Percentiles rank a stretch among this genome's conserved stretches.
Conservation (phyloP, 805 yeast genomes). For the Wickerhamomyces strasburgensis region DNA sequence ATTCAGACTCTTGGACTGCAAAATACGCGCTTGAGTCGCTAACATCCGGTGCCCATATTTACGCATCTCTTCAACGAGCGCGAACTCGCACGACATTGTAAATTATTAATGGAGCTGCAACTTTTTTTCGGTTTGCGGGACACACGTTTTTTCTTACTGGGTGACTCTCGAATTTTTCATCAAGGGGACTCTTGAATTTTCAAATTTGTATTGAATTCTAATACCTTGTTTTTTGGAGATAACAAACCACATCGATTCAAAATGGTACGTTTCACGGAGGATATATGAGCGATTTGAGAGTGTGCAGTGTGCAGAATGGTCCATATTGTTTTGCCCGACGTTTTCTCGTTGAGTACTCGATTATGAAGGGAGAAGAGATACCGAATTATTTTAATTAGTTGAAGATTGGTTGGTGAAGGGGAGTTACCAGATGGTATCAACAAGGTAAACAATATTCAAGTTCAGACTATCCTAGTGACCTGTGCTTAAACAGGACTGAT, state of each 20-base stretch:
- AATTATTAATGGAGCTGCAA: not conserved
- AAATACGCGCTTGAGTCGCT: not conserved
- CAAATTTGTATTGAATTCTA: constrained; percentile 8
- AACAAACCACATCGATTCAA: constrained; percentile 18
- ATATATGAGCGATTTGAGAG: not conserved
- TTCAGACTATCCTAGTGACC: too few species aligned
- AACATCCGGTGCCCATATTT: not conserved
- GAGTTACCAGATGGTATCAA: too few species aligned
- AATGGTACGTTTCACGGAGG: constrained; percentile 18
- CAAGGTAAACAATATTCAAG: too few species aligned
- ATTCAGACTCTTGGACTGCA: not conserved
- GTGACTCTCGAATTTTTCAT: constrained; percentile 10
- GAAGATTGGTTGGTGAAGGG: too few species aligned
- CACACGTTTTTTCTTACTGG: not conserved
- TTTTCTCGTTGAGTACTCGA: too few species aligned
- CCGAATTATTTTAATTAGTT: too few species aligned
- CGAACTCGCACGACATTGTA: constrained; percentile 3
- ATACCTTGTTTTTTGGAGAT: constrained; percentile 3
- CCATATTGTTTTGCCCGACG: not conserved
- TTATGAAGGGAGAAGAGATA: too few species aligned
- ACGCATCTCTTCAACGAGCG: constrained; percentile 1
- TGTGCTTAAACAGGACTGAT: too few species aligned
- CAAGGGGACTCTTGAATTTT: constrained; percentile 12
- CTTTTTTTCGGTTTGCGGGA: not conserved
- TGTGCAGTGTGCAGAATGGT: not conserved